Base-by-base conservation (phyloP, 202 grass and related monocot genomes). In the Panicum virgatum region DNA sequence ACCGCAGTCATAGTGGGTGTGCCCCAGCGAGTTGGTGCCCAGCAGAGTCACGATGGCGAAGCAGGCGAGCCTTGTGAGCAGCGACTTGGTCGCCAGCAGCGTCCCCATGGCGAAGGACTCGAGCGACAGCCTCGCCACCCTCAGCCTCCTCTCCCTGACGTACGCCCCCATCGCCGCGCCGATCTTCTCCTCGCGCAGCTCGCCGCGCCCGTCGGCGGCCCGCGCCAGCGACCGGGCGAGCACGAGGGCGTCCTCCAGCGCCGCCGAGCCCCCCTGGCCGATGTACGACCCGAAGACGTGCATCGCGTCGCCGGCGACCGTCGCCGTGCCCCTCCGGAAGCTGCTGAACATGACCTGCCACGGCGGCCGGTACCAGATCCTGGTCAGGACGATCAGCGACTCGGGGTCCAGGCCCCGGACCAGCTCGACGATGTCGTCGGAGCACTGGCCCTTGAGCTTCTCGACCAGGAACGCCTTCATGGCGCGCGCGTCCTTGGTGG, bases 261-360 rank as follows among this genome's bases (percentile, higher is more conserved):
- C 40, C 0, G 88, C 83, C 10, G 68, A 77, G 12, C 88, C 91
- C 0, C 91, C 91, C 47, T 90, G 88, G 32, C 82, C 85, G 26
- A 88, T 30, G 80, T 77, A 85, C 20, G 88, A 70, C 0, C 75
- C 81, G 88, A 93, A 90, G 26, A 71, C 64, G 54, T 93, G 91
- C 88, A 93, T 81, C 2, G 91, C 85, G 32, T 90, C 91, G 42
- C 91, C 88, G 1, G 85, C 74, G 4, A 93, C 71, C 1, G 85
- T 77, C 60, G 80, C 78, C 0, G 73, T 76, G 54, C 88, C 78
- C 0, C 47, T 68, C 58, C 19, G 69, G 23, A 80, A 66, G 16
- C n/a, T 14, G 22, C 39, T 52, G 8, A 85, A 27, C 4, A 60
- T 3, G 2, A 93, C 50, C 51, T 86, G 63, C 88, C 91, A 93